Conservation (phyloP, 1,284 basidiomycete genomes). For the Apiotrichum veenhuisii region DNA sequence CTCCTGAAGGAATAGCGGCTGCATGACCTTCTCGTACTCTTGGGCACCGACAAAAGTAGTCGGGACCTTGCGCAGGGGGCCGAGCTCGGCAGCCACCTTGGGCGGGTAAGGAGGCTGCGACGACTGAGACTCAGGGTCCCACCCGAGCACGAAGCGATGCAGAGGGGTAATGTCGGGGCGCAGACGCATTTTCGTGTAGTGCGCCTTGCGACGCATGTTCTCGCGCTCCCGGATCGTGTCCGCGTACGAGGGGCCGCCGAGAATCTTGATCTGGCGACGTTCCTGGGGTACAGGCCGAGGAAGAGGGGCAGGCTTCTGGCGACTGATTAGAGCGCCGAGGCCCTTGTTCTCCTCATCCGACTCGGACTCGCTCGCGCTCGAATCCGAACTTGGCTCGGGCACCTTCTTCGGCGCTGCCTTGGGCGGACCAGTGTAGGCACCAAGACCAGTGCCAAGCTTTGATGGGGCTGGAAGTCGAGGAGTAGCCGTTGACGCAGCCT, state of each 20-base stretch:
- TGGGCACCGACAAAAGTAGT: slow-evolving; percentile 62
- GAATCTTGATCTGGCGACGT: slow-evolving; percentile 65
- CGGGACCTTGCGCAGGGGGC: slow-evolving; percentile 55
- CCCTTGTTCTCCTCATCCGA: slow-evolving; percentile 58
- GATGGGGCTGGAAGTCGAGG: slow-evolving; percentile 32
- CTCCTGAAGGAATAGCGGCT: slow-evolving; percentile 85
- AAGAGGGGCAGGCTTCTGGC: slow-evolving; percentile 22
- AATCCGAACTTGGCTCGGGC: slow-evolving; percentile 25
- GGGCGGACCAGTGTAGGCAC: slow-evolving; percentile 33
- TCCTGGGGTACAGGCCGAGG: slow-evolving; percentile 52
- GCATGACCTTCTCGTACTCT: slow-evolving; percentile 72
- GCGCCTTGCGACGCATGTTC: slow-evolving; percentile 60
- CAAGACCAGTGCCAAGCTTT: slow-evolving; percentile 36
- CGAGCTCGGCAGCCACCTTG: slow-evolving; percentile 45
- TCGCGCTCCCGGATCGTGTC: slow-evolving; percentile 42
- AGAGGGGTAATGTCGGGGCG: slow-evolving; percentile 77
- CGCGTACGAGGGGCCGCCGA: slow-evolving; percentile 52
- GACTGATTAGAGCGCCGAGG: slow-evolving; percentile 61
- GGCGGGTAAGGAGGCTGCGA: slow-evolving; percentile 57
- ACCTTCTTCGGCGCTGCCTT: slow-evolving; percentile 16
- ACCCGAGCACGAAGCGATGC: slow-evolving; percentile 76
- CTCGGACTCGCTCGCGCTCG: slow-evolving; percentile 42
- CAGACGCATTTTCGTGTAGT: slow-evolving; percentile 64
- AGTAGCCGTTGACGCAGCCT: slow-evolving; percentile 19
- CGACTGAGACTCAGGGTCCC: slow-evolving; percentile 74